Evolutionary conservation across 129 eudicot species (phyloP).

Genomic region (Centella asiatica): DNA sequence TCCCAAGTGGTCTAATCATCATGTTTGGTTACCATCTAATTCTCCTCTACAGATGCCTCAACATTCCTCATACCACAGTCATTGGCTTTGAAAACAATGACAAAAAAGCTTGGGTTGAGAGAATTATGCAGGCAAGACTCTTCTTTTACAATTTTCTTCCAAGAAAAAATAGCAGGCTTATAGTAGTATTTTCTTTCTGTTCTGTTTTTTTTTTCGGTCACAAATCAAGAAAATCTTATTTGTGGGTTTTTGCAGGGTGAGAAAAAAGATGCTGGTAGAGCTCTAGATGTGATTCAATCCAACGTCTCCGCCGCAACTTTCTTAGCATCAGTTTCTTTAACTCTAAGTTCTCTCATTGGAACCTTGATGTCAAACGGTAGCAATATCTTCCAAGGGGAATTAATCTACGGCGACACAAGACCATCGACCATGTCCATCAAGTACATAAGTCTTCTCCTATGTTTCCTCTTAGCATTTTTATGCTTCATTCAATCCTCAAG

Average conservation of each 20-base stretch:
- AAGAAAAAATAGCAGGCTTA: too few relatives aligned
- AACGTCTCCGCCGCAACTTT: slow-evolving; percentile 47
- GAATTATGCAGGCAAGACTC: slow-evolving; percentile 43
- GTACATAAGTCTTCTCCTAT: slow-evolving; percentile 41
- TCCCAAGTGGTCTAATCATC: slow-evolving; percentile 43
- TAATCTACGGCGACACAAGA: slow-evolving; percentile 48
- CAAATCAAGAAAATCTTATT: not conserved
- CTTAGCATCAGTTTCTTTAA: slow-evolving; percentile 45
- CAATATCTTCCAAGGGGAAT: slow-evolving; percentile 28
- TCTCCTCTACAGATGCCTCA: slow-evolving; percentile 57
- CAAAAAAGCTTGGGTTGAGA: slow-evolving; percentile 61
- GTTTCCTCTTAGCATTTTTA: slow-evolving; percentile 56
- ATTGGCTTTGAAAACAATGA: slow-evolving; percentile 64
- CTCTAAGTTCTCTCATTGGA: slow-evolving; percentile 56
- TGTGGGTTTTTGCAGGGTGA: slow-evolving; percentile 25
- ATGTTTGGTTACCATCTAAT: slow-evolving; percentile 53
- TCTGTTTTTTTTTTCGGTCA: too few relatives aligned
- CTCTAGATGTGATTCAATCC: slow-evolving; percentile 41
- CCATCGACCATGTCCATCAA: slow-evolving; percentile 42
- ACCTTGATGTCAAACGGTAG: slow-evolving; percentile 45
- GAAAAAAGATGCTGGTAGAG: slow-evolving; percentile 16
- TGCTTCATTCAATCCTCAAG: slow-evolving; percentile 60
- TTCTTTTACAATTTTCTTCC: not conserved
- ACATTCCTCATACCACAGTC: slow-evolving; percentile 50
- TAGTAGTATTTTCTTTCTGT: too few relatives aligned